Base-by-base conservation (phyloP, 2,329 filamentous ascomycete genomes). In the Tetracladium maxilliforme region DNA sequence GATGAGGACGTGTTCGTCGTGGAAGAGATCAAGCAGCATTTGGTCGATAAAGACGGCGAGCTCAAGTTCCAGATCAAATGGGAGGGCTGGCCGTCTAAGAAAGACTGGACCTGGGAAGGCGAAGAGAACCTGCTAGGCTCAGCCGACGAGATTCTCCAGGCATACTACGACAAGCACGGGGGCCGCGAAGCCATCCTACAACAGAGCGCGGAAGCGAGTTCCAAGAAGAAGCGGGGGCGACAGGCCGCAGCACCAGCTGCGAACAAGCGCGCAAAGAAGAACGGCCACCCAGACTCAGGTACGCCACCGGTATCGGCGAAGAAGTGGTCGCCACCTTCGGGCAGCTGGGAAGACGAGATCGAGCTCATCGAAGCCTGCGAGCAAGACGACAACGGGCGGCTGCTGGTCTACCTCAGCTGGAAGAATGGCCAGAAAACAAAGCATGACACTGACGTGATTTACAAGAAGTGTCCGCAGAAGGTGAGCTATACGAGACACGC, bases 401-500 rank as follows among this genome's bases (percentile, higher is more conserved):
- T 81, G 10, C 60, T 70, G 16, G 77, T 78, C 2, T 82, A 75
- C 37, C 51, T 86, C 16, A 68, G 70, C 9, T 87, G 81, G 80
- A 74, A 71, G 38, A 71, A 76, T 31, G 71, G 70, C 7, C 58
- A 68, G 23, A 84, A 82, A 54, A 80, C 77, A 2, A 72, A 79
- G 41, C 80, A 87, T 39, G 61, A 69, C 7, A 70, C 80, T 10
- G 47, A 58, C 12, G 61, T 73, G 10, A 63, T 84, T 6, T 80
- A 86, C 39, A 64, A 71, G 40, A 74, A 82, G 37, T 84, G 78
- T 36, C 81, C 81, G 0, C 80, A 87, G 42, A 80, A 75, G 62
- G 76, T 77, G n/a, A n/a, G n/a, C n/a, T n/a, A n/a, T n/a, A n/a
- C n/a, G n/a, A n/a, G n/a, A n/a, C n/a, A n/a, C n/a, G n/a, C n/a